Evolutionary conservation across 192 early-diverging fungal genomes (phyloP).

Genomic region (Allomyces javanicus): DNA sequence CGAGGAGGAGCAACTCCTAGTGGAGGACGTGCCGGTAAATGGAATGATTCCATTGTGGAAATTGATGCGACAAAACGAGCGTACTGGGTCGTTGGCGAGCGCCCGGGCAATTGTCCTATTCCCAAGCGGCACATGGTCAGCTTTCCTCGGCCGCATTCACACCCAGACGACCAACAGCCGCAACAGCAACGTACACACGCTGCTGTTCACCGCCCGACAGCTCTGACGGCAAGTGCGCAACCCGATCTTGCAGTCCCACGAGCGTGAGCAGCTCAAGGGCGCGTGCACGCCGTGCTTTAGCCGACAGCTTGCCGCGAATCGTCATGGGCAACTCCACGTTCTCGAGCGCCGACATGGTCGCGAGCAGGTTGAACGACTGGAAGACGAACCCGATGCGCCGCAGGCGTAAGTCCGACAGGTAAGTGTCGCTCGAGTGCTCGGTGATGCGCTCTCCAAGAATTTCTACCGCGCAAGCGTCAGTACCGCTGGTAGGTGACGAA

Average conservation of each 20-base stretch:
- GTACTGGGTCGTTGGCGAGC: constrained; percentile 2
- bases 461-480: constrained; percentile 3
- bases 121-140: neutral
- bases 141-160: constrained; percentile 1
- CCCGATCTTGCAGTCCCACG: constrained; percentile 14
- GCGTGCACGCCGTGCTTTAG: constrained; percentile 4
- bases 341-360: constrained; percentile 15
- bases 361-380: constrained; percentile 5
- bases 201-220: constrained; percentile 17
- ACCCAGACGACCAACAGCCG: no score
- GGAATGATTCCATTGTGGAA: no score
- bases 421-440: constrained; percentile 7
- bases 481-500: neutral
- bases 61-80: no score
- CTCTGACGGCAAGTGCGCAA: constrained; percentile 15
- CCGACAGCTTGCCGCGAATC: constrained; percentile 9
- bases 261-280: constrained; percentile 10
- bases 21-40: no score
- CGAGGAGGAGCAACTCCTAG: constrained; percentile 1
- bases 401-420: constrained; percentile 12
- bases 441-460: constrained; percentile 12
- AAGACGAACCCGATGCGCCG: constrained; percentile 8
- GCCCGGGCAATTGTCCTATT: constrained; percentile 7
- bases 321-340: constrained; percentile 19
- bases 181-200: constrained; percentile 10